Evolutionary conservation across 2,329 filamentous ascomycete genomes (phyloP).

Genomic region (Colletotrichum tofieldiae): DNA sequence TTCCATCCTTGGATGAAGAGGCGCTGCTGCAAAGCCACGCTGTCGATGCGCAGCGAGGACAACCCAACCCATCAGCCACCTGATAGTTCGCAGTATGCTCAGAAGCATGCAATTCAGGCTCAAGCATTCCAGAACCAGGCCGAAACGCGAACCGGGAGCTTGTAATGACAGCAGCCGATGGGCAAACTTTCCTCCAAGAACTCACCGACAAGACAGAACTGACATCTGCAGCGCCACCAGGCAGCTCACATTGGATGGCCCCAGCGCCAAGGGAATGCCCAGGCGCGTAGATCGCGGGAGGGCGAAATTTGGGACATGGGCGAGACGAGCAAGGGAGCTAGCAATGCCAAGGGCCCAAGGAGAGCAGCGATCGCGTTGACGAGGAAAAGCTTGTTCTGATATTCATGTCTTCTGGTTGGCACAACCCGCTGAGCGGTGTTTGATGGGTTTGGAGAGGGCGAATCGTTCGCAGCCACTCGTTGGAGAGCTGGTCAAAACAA

Average conservation of each 20-base stretch:
- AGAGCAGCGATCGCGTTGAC: conserved; percentile 7
- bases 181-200: conserved; percentile 8
- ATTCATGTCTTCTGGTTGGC: not conserved
- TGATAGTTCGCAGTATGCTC: not conserved
- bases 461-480: conserved; percentile 16
- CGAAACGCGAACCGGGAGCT: not conserved
- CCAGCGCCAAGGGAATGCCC: conserved; percentile 40
- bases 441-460: conserved; percentile 5
- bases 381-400: conserved; percentile 33
- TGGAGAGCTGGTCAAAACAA: not conserved
- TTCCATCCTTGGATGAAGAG: not conserved
- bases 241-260: conserved; percentile 1
- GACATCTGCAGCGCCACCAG: conserved; percentile 2
- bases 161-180: not conserved
- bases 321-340: conserved; percentile 27
- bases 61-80: not conserved
- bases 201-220: not conserved
- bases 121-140: not conserved
- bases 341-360: conserved; percentile 28
- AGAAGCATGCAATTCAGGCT: not conserved
- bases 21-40: conserved; percentile 8
- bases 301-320: conserved; percentile 7
- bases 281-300: conserved; percentile 39
- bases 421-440: not conserved
- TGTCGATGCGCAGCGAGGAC: not conserved